Conservation (phyloP, 208 protist species). For the Leishmania turanica region DNA sequence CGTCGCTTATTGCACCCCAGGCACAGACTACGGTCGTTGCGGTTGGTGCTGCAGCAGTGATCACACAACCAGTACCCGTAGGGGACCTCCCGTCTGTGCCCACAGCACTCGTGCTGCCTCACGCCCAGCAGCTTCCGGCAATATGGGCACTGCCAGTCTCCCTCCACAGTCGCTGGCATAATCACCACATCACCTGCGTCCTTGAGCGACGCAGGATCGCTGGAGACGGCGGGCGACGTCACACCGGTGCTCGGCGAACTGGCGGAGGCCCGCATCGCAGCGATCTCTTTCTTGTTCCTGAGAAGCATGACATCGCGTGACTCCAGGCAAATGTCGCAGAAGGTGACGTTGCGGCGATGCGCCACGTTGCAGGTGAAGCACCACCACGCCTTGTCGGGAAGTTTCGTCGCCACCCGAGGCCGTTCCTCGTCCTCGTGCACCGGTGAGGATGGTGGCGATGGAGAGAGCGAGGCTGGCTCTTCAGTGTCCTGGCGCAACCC, state of each 20-base stretch:
- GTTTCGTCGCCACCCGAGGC: slow-evolving; percentile 3
- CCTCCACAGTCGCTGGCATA: slow-evolving; percentile 19
- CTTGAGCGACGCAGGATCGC: background rate
- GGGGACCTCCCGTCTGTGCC: slow-evolving; percentile 55
- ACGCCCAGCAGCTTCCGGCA: slow-evolving; percentile 50
- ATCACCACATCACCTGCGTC: background rate
- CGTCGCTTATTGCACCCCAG: slow-evolving; percentile 62
- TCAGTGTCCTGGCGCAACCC: background rate
- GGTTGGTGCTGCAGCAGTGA: slow-evolving; percentile 75
- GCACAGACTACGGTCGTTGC: slow-evolving; percentile 45
- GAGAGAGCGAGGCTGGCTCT: background rate
- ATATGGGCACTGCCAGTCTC: slow-evolving; percentile 84
- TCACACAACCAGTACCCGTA: slow-evolving; percentile 79
- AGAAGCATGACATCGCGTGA: slow-evolving; percentile 27
- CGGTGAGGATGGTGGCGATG: no score
- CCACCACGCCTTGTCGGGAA: slow-evolving; percentile 63
- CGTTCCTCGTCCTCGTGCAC: background rate
- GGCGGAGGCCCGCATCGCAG: background rate
- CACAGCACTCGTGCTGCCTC: slow-evolving; percentile 54
- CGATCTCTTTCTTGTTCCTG: slow-evolving; percentile 1
- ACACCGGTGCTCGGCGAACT: background rate
- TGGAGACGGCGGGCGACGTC: no score
- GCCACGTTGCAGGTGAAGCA: slow-evolving; percentile 77
- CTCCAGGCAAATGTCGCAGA: slow-evolving; percentile 87
- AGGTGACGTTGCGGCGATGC: slow-evolving; percentile 75